A percentile compares a stretch with the other conserved stretches of the same genome.
These are phyloP conservation scores for Cutaneotrichosporon mucoides DNA, from an alignment of 1,284 basidiomycete genomes.

Conservation along the genomic window DNA sequence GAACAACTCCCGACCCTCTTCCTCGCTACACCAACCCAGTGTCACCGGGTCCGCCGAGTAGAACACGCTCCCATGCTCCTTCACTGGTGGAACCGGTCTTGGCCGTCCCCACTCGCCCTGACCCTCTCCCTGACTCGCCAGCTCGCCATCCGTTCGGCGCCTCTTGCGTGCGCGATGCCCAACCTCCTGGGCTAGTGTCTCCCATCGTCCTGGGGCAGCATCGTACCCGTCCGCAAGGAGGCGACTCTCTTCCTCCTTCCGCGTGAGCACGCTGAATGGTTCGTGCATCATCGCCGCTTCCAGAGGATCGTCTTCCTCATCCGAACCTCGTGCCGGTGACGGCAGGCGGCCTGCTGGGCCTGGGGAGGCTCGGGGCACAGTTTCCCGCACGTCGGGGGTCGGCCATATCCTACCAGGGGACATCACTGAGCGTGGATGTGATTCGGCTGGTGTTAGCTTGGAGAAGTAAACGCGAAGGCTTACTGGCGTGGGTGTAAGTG, in stretches of 20 bases:
- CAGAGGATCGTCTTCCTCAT: conserved; percentile 10
- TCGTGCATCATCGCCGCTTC: conserved; percentile 4
- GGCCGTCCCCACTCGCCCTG: neutral
- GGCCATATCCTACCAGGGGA: neutral
- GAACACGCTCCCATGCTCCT: neutral
- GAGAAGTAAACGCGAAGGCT: neutral
- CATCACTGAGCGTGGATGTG: neutral
- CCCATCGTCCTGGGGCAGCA: neutral
- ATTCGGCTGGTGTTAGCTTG: neutral
- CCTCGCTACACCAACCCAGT: conserved; percentile 19
- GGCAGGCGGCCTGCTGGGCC: too few relatives aligned
- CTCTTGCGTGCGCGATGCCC: neutral
- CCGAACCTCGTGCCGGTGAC: neutral
- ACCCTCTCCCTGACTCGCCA: too few relatives aligned
- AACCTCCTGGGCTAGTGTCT: neutral
- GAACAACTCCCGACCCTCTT: conserved; percentile 20
- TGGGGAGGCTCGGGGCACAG: neutral
- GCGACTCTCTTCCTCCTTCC: conserved; percentile 16
- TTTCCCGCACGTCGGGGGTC: neutral
- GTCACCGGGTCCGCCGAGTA: conserved; percentile 19
- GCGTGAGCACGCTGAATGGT: conserved; percentile 14
- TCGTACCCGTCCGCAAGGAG: conserved; percentile 10
- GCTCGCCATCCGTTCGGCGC: neutral
- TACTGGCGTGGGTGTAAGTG: conserved; percentile 1
- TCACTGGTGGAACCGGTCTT: neutral